A percentile compares a stretch with the other conserved stretches of the same genome.
Evolutionary conservation across 257 asterid genomes (phyloP).

Genomic region (Nicotiana tomentosiformis): DNA sequence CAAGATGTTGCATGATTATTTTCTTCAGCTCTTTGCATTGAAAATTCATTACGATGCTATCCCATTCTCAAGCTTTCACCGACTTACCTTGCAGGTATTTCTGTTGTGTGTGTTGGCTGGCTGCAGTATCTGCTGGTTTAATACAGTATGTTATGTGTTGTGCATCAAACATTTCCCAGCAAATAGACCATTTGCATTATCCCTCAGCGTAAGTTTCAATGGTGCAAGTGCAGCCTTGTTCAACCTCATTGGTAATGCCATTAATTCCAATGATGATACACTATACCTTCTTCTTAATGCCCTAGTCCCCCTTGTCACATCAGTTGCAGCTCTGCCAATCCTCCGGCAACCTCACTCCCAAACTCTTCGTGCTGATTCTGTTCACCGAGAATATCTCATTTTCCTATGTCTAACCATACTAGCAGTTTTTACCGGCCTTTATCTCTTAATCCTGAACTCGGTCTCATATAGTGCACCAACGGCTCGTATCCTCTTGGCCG

Average conservation of each 20-base stretch:
- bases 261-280: slow-evolving; percentile 29
- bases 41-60: not conserved
- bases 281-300: slow-evolving; percentile 59
- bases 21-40: not conserved
- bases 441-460: slow-evolving; percentile 40
- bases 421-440: slow-evolving; percentile 43
- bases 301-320: slow-evolving; percentile 35
- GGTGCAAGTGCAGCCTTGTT: slow-evolving; percentile 61
- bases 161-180: slow-evolving; percentile 48
- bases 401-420: slow-evolving; percentile 32
- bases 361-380: slow-evolving; percentile 14
- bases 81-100: slow-evolving; percentile 33
- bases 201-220: slow-evolving; percentile 53
- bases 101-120: slow-evolving; percentile 49
- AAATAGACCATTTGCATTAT: slow-evolving; percentile 45
- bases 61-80: not conserved
- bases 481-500: slow-evolving; percentile 29
- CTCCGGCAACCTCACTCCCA: slow-evolving; percentile 21
- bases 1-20: not conserved
- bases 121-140: slow-evolving; percentile 67
- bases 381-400: slow-evolving; percentile 19
- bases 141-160: slow-evolving; percentile 57
- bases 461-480: slow-evolving; percentile 16
- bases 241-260: slow-evolving; percentile 45
- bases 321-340: slow-evolving; percentile 27